These are phyloP conservation scores for Alternaria arbusti DNA, from an alignment of 2,329 filamentous ascomycete genomes.

Conservation along the genomic window DNA sequence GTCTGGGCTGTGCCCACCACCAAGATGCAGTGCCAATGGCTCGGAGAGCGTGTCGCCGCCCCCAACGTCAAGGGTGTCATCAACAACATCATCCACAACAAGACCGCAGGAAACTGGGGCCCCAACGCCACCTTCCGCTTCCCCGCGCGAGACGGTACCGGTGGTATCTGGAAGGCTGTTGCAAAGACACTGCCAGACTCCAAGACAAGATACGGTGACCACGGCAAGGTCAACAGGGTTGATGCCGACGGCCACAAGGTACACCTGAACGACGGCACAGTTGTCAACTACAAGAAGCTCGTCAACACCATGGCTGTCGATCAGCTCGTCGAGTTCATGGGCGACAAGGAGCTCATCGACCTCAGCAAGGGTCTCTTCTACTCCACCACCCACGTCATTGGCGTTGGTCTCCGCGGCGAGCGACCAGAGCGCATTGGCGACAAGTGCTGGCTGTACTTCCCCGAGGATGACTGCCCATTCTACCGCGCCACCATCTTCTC, in stretches of 20 bases:
- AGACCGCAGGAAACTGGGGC: conserved; percentile 96
- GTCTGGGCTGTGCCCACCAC: conserved; percentile 98
- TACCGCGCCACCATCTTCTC: conserved; percentile 99
- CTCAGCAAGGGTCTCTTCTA: conserved; percentile 94
- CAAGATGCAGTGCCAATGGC: conserved; percentile 99
- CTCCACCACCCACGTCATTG: conserved; percentile 96
- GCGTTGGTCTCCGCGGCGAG: conserved; percentile 88
- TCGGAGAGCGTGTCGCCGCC: conserved; percentile 96
- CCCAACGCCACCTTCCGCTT: conserved; percentile 99
- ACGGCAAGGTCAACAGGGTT: conserved; percentile 83
- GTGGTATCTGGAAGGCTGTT: conserved; percentile 98
- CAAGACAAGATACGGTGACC: conserved; percentile 88
- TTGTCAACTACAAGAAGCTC: conserved; percentile 88
- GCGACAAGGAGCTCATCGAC: conserved; percentile 79
- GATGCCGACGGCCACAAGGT: conserved; percentile 86
- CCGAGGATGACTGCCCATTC: conserved; percentile 97
- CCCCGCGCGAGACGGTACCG: conserved; percentile 92
- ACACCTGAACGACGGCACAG: conserved; percentile 81
- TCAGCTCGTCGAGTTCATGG: conserved; percentile 84
- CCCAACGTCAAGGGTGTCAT: conserved; percentile 94
- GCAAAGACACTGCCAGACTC: conserved; percentile 90
- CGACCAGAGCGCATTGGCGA: conserved; percentile 96
- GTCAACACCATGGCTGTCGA: conserved; percentile 97
- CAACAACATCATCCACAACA: conserved; percentile 93
- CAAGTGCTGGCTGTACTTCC: conserved; percentile 99